Conservation (phyloP, 805 yeast species). For the Myxozyma nipponensis region DNA sequence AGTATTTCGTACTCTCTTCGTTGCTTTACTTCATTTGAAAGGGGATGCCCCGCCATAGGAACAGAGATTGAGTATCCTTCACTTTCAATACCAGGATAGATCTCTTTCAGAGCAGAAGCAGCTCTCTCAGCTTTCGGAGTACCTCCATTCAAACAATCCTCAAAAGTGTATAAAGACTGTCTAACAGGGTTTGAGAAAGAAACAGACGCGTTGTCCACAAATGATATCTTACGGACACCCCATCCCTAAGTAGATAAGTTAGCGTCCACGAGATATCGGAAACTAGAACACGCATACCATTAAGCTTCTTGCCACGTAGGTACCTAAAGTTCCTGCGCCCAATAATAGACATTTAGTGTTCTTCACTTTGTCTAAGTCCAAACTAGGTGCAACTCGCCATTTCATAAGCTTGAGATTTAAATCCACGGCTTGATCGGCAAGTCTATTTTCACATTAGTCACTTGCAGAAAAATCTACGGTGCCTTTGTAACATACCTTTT, state of each 20-base stretch:
- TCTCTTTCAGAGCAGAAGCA: conserved; percentile 61
- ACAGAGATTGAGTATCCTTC: conserved; percentile 65
- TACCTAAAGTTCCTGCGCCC: conserved; percentile 97
- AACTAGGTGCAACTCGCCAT: conserved; percentile 87
- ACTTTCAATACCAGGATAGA: conserved; percentile 66
- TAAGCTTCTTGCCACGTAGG: conserved; percentile 79
- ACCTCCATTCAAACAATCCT: conserved; percentile 78
- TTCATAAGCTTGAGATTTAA: conserved; percentile 88
- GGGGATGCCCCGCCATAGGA: conserved; percentile 95
- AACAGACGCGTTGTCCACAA: conserved; percentile 85
- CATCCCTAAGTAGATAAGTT: conserved; percentile 61
- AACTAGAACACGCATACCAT: conserved; percentile 35
- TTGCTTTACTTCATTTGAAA: conserved; percentile 53
- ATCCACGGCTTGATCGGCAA: conserved; percentile 91
- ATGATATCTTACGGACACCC: conserved; percentile 84
- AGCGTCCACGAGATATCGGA: not conserved
- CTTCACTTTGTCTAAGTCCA: conserved; percentile 65
- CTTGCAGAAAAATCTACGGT: not conserved
- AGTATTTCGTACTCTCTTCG: conserved; percentile 51
- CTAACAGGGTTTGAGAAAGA: conserved; percentile 94
- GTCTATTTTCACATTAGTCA: conserved; percentile 32
- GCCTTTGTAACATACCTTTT: conserved; percentile 32
- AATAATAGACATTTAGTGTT: conserved; percentile 63
- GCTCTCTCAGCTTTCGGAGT: conserved; percentile 74
- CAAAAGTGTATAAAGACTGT: conserved; percentile 78